Evolutionary conservation across 257 asterid species (phyloP), one percentile per base, ranked within the genome.

Genomic region (Penstemon barbatus): DNA sequence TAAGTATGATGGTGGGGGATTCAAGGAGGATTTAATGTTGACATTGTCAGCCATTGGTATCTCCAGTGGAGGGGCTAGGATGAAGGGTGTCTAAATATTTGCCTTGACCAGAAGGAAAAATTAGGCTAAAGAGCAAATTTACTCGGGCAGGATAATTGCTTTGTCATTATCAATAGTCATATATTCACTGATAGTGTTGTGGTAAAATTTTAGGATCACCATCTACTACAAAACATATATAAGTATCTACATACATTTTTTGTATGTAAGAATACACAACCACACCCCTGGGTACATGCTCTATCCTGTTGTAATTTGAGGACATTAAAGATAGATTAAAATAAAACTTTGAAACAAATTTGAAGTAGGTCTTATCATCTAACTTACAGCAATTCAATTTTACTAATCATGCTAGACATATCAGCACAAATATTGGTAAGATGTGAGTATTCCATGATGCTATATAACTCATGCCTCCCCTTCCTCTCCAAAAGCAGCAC

Each of bases 361-460:
- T 40, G 57, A 2, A 68, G 13, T 42, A 55, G 6, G 55, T 56
- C 15, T 67, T 15, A 67, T 55, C 36, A 49, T 25, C 38, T n/a
- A 12, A 12, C 46, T 55, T 12, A 9, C 2, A 57, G 59, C 57
- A 54, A 57, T 33, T 12, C 15, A 37, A n/a, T 43, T 7, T 45
- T 37, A 58, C 6, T 6, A 58, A 46, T 46, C 44, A 53, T 7
- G 4, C 44, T 46, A 55, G 33, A 66, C 53, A 51, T 63, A 56
- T 48, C 8, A 36, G 57, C 53, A 18, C 15, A 36, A 50, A 52
- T 66, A 44, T 52, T 66, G 66, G 18, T 37, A 38, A 60, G 3
- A 12, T 39, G 42, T 59, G 61, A 74, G 48, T 53, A 57, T 61
- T 9, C 49, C 44, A 19, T 39, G 59, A 61, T 55, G 56, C 69